A percentile compares a stretch with the other conserved stretches of the same genome.
phyloP scores from a whole-genome alignment of 345 rosid species.

The Sapria himalayana region DNA sequence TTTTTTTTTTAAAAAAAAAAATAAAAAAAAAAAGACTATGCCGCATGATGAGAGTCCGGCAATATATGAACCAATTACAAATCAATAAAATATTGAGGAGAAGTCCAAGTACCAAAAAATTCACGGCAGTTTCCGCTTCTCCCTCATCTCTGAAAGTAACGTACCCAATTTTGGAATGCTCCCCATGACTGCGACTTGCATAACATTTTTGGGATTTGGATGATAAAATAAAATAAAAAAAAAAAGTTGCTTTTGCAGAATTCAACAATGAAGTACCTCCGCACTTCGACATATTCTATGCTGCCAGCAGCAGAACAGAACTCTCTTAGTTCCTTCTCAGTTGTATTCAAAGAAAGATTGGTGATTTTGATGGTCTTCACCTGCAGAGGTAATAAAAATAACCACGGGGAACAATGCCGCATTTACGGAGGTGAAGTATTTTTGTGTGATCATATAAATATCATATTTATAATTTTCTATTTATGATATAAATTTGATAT shows the following conservation, averaged over 20 bases:
- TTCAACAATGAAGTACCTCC: constrained; percentile 33
- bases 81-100: constrained; percentile 3
- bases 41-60: not conserved
- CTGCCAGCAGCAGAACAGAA: constrained; percentile 91
- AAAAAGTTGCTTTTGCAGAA: constrained; percentile 22
- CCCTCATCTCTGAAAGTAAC: constrained; percentile 77
- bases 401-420: no score
- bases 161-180: constrained; percentile 40
- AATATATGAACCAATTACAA: not conserved
- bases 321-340: constrained; percentile 63
- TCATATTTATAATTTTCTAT: no score
- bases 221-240: constrained; percentile 6
- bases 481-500: no score
- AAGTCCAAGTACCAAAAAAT: constrained; percentile 45
- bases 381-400: constrained; percentile 13
- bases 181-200: constrained; percentile 33
- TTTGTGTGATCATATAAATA: no score
- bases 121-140: constrained; percentile 84
- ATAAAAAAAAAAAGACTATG: not conserved
- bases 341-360: constrained; percentile 52
- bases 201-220: constrained; percentile 2
- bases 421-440: no score
- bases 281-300: constrained; percentile 45
- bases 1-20: not conserved
- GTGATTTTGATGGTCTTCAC: constrained; percentile 51